Percentiles rank a stretch among this genome's conserved stretches.
phyloP scores from a whole-genome alignment of 768 basidiomycete genomes.

The Leccinum disarticulatum region DNA sequence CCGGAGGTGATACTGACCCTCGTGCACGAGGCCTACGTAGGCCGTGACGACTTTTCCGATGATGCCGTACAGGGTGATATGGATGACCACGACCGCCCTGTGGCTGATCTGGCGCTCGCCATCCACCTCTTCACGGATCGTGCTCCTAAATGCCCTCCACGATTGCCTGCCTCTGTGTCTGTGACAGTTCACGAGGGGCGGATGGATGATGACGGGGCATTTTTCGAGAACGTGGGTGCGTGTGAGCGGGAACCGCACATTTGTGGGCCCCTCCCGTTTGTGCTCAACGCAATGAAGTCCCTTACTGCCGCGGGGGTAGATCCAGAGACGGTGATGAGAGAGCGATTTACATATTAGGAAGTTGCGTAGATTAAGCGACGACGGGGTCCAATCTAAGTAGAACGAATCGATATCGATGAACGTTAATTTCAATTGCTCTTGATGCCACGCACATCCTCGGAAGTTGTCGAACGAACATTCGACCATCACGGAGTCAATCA shows the following conservation, averaged over 20 bases:
- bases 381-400: not conserved
- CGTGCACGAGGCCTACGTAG: conserved; percentile 31
- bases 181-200: conserved; percentile 18
- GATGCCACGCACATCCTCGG: not conserved
- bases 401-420: not conserved
- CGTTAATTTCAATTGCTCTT: not conserved
- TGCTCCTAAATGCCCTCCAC: not conserved
- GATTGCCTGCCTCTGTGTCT: conserved; percentile 9
- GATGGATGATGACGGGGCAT: conserved; percentile 17
- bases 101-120: conserved; percentile 16
- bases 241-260: conserved; percentile 18
- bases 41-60: not conserved
- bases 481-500: not conserved
- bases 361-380: not conserved
- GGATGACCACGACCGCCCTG: not conserved
- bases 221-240: conserved; percentile 22
- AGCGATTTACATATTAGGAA: conserved; percentile 26
- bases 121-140: conserved; percentile 19
- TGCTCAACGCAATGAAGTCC: conserved; percentile 23
- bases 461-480: not conserved
- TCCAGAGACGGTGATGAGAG: conserved; percentile 23
- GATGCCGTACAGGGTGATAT: not conserved
- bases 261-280: conserved; percentile 28
- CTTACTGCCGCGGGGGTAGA: conserved; percentile 24
- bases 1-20: conserved; percentile 50